These are phyloP conservation scores for Pseudogymnoascus sp. DNA, from an alignment of 2,329 filamentous ascomycete genomes.

Conservation along the genomic window DNA sequence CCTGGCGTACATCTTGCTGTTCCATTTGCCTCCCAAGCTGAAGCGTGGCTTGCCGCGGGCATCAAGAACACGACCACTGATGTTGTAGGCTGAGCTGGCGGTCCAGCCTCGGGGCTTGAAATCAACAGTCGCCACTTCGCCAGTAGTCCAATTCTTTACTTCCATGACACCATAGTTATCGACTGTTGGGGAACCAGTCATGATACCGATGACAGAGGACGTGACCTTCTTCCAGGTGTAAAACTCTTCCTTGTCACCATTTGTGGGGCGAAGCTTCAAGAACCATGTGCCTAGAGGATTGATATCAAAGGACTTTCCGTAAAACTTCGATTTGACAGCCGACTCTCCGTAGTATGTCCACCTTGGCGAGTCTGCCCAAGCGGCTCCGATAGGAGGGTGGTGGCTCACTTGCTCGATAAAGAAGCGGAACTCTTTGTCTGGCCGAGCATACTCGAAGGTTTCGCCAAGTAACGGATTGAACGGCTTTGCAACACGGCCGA, in stretches of 20 bases:
- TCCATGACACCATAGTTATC: constrained; percentile 98
- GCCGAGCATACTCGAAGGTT: constrained; percentile 91
- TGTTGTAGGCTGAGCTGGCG: constrained; percentile 81
- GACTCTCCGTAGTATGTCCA: constrained; percentile 99
- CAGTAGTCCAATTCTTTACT: constrained; percentile 94
- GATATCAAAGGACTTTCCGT: constrained; percentile 95
- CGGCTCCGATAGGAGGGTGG: constrained; percentile 89
- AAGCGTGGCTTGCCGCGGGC: constrained; percentile 71
- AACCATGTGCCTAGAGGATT: constrained; percentile 98
- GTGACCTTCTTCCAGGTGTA: constrained; percentile 99
- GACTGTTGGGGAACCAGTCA: constrained; percentile 91
- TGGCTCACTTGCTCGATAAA: constrained; percentile 98
- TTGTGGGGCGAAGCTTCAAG: constrained; percentile 68
- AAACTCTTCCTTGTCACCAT: constrained; percentile 71
- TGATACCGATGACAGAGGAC: constrained; percentile 94
- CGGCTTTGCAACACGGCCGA: constrained; percentile 92
- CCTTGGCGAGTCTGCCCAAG: constrained; percentile 81
- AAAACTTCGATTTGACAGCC: constrained; percentile 91
- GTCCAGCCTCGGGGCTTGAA: constrained; percentile 98
- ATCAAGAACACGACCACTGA: constrained; percentile 79
- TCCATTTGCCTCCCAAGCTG: constrained; percentile 91
- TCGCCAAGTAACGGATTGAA: constrained; percentile 96
- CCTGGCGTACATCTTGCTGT: constrained; percentile 92
- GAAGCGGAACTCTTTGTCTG: constrained; percentile 96
- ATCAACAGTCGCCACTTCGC: constrained; percentile 79